These are phyloP conservation scores for Hygrophila difformis DNA, from an alignment of 257 asterid genomes.

Conservation along the genomic window DNA sequence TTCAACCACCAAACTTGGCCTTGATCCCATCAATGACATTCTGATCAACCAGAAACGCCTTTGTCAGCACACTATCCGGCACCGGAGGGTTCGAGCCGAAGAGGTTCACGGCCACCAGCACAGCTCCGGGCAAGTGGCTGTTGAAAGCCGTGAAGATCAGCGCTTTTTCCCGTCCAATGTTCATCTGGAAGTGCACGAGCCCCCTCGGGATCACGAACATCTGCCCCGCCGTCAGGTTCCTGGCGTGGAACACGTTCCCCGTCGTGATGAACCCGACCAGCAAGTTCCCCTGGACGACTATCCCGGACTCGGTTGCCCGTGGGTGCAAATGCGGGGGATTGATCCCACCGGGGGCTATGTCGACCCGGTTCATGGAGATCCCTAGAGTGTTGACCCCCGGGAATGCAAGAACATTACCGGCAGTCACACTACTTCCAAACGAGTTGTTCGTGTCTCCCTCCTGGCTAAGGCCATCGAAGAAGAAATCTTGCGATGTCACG, in stretches of 20 bases:
- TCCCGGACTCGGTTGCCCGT: conserved; percentile 41
- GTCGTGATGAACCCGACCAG: conserved; percentile 46
- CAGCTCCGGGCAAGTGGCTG: conserved; percentile 50
- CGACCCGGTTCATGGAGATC: conserved; percentile 49
- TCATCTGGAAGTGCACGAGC: conserved; percentile 48
- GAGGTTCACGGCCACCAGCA: conserved; percentile 19
- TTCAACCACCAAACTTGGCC: conserved; percentile 32
- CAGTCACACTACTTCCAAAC: conserved; percentile 14
- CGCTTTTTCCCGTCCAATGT: conserved; percentile 43
- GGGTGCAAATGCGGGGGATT: conserved; percentile 62
- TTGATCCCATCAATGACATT: conserved; percentile 32
- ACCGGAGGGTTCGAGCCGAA: conserved; percentile 46
- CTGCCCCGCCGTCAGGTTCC: conserved; percentile 30
- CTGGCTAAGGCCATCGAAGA: background rate
- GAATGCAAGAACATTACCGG: conserved; percentile 34
- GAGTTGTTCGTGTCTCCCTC: conserved; percentile 7
- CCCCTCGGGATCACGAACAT: conserved; percentile 59
- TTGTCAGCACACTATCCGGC: conserved; percentile 38
- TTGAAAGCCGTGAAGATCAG: conserved; percentile 41
- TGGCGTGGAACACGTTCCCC: conserved; percentile 23
- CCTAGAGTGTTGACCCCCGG: conserved; percentile 60
- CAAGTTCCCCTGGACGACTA: conserved; percentile 36
- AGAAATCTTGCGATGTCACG: too few species aligned
- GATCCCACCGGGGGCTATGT: conserved; percentile 32
- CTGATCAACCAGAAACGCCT: conserved; percentile 38